Evolutionary conservation across 2,329 filamentous ascomycete species (phyloP).

Genomic region (Calonectria leucothoes): DNA sequence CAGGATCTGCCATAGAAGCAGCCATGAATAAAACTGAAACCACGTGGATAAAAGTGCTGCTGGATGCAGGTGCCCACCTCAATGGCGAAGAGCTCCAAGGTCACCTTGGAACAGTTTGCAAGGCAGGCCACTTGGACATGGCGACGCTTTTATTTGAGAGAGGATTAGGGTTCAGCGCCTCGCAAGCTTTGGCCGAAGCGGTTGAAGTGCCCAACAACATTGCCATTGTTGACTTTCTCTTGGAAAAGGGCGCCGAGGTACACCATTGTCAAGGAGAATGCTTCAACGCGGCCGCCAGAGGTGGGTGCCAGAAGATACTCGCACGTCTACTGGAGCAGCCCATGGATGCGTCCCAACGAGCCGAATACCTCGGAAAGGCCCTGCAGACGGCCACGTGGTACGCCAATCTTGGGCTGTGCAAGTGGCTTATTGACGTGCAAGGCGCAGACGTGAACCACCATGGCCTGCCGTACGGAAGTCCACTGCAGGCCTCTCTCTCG

Average conservation of each 20-base stretch:
- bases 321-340: not conserved
- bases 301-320: not conserved
- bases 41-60: not conserved
- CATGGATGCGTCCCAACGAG: not conserved
- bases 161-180: not conserved
- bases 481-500: not conserved
- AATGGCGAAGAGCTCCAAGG: not conserved
- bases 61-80: not conserved
- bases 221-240: not conserved
- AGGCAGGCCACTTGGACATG: not conserved
- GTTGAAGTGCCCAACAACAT: not conserved
- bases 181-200: not conserved
- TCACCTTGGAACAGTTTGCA: not conserved
- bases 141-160: not conserved
- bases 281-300: not conserved
- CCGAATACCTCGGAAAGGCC: not conserved
- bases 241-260: not conserved
- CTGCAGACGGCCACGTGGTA: not conserved
- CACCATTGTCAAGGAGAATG: not conserved
- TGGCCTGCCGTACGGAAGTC: not conserved
- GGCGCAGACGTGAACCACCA: not conserved
- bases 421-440: constrained; percentile 4
- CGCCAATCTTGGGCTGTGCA: not conserved
- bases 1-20: not conserved
- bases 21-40: not conserved